Evolutionary conservation across 192 early-diverging fungal species (phyloP), one percentile per base, ranked within the genome.

Genomic region (Pilobolus umbonatus): DNA sequence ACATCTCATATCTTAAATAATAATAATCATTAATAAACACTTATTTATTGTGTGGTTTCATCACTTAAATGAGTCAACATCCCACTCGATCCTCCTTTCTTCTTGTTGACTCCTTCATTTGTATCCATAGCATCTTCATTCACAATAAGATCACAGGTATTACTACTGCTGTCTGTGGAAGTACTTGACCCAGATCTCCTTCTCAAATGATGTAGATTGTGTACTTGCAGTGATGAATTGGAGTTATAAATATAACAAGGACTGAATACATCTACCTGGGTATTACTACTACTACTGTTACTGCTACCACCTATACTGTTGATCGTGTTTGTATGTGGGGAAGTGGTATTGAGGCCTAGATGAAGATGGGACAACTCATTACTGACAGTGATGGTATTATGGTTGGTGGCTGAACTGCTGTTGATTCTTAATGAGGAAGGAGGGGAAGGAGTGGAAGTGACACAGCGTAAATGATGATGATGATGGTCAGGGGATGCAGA

Each of bases 121-220:
- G 30, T 31, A 5, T 35, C 44, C 42, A 45, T 59, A 10, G 57
- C 22, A 47, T 34, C 22, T 10, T 44, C 43, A 3, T 24, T 34
- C 7, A 35, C 52, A 55, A n/a, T n/a, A n/a, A n/a, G n/a, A n/a
- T n/a, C n/a, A n/a, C n/a, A n/a, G n/a, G n/a, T n/a, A n/a, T 36
- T 45, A 15, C 31, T 45, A 48, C 25, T 57, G 30, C 55, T 57
- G 4, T 40, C 34, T 0, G 48, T 65, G 0, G 62, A 65, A 42
- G 55, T 47, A 19, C 44, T 57, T 5, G 62, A 65, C 31, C 62
- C 58, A 21, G 62, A 65, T 19, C 62, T 55, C 44, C 62, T 34
- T 58, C 62, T 44, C 26, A 17, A 35, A 21, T 57, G 43, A 29
- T 51, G 19, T 7, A 17, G 35, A 40, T 58, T 26, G 6, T 29